phyloP scores from a whole-genome alignment of 2,329 filamentous ascomycete species.

The Scortechinia acanthostroma region DNA sequence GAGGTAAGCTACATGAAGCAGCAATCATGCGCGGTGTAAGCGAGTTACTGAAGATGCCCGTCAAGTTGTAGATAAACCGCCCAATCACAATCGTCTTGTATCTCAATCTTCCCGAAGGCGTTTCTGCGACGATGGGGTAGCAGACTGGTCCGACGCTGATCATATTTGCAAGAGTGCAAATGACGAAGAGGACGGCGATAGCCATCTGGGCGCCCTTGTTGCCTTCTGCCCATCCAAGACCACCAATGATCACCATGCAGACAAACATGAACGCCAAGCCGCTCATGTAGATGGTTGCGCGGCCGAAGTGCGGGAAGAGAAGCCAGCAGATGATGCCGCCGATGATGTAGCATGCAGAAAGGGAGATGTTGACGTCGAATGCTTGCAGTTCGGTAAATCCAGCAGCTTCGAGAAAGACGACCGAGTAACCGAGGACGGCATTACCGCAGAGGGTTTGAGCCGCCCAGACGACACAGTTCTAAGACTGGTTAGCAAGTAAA shows the following conservation, averaged over 20 bases:
- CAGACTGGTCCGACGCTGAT: constrained; percentile 2
- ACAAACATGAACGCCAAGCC: not conserved
- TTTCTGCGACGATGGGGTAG: constrained; percentile 6
- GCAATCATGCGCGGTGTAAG: constrained; percentile 12
- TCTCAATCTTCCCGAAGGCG: constrained; percentile 24
- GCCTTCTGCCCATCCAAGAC: constrained; percentile 1
- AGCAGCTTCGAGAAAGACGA: constrained; percentile 2
- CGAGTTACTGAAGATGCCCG: constrained; percentile 17
- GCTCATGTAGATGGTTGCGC: constrained; percentile 3
- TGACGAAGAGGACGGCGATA: not conserved
- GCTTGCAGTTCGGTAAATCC: not conserved
- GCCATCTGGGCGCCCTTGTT: constrained; percentile 1
- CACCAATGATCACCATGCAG: constrained; percentile 1
- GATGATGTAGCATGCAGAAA: constrained; percentile 1
- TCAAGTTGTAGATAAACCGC: constrained; percentile 22
- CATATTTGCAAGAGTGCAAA: not conserved
- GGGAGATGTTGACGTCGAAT: constrained; percentile 3
- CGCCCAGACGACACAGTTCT: constrained; percentile 2
- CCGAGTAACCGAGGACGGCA: not conserved
- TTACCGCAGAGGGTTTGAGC: constrained; percentile 2
- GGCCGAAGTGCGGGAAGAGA: constrained; percentile 2
- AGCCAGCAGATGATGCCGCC: constrained; percentile 1
- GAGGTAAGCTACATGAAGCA: not conserved
- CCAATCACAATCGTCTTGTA: constrained; percentile 27
- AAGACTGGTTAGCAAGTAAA: not conserved